Evolutionary conservation across 1,284 basidiomycete genomes (phyloP), one percentile per base, ranked within the genome.

Genomic region (Tilletia horrida): DNA sequence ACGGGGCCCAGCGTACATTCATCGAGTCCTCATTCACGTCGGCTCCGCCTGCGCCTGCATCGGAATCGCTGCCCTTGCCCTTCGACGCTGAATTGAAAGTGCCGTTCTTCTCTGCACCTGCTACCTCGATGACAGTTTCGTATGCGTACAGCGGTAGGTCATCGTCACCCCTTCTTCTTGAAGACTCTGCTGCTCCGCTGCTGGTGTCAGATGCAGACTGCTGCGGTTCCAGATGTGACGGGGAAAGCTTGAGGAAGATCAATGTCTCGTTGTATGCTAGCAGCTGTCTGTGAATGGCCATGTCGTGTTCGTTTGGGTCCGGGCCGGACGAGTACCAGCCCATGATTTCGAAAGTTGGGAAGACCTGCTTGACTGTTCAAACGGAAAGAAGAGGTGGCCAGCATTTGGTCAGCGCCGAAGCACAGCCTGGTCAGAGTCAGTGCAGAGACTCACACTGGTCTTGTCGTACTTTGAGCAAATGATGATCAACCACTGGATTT

Each of bases 251-350:
- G 8, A 86, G 81, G 50, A 86, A 83, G 6, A 86, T 76, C 8
- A 83, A 82, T 9, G 84, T 82, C 64, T 86, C 84, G 71, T 84
- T 79, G 71, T 83, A 79, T 84, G 83, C 68, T 81, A 86, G 16
- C 85, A 86, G 68, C 85, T 95, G 92, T 77, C 91, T 88, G 80
- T 97, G 93, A 14, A 97, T 85, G 0, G 86, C 85, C 63, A 93
- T 87, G 78, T 97, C 93, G 27, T 85, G 85, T 8, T 86, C 75
- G 1, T 88, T 88, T 0, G 92, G 93, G 14, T 85, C 83, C 7
- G 85, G 81, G 13, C 92, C 89, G 65, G 93, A 88, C 0, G 91
- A 91, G 82, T 98, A 98, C 95, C 95, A 98, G 16, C 95, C 95
- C 55, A 98, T 90, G 74, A 98, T 88, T 75, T 96, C 93, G 59